These are phyloP conservation scores for Globisporangium spiculum DNA, from an alignment of 352 stramenopile genomes.

Conservation along the genomic window DNA sequence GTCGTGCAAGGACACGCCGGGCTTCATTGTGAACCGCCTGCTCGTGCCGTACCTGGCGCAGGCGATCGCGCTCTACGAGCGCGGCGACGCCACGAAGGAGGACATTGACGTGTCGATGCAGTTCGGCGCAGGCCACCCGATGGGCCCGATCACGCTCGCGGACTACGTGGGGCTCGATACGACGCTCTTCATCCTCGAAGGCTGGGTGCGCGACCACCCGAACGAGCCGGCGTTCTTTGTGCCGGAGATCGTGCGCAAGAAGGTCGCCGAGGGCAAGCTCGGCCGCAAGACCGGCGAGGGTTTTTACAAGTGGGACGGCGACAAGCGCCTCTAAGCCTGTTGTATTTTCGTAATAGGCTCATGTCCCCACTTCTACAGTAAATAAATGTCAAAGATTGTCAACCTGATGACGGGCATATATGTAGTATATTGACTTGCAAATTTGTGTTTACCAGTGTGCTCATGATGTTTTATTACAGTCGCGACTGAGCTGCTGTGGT, in stretches of 20 bases:
- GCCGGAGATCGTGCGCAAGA: slow-evolving; percentile 88
- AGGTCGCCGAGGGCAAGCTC: slow-evolving; percentile 92
- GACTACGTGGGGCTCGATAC: slow-evolving; percentile 98
- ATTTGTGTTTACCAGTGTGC: neutral
- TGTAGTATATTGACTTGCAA: too few relatives aligned
- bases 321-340: slow-evolving; percentile 58
- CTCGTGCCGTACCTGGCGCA: slow-evolving; percentile 78
- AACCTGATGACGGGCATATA: neutral
- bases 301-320: slow-evolving; percentile 94
- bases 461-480: neutral
- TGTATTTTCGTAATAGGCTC: neutral
- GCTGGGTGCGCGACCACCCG: slow-evolving; percentile 95
- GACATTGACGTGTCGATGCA: slow-evolving; percentile 99
- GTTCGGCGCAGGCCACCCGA: slow-evolving; percentile 96
- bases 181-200: slow-evolving; percentile 93
- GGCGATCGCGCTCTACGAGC: slow-evolving; percentile 93
- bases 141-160: slow-evolving; percentile 92
- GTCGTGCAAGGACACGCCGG: slow-evolving; percentile 94
- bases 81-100: slow-evolving; percentile 91
- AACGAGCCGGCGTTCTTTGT: slow-evolving; percentile 96
- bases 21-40: slow-evolving; percentile 98
- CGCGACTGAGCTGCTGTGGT: neutral
- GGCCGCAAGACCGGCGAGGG: slow-evolving; percentile 96
- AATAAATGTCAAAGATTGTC: neutral
- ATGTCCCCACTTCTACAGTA: neutral